Conservation (phyloP, 176 grass and related monocot species). For the Zoysia pacifica region DNA sequence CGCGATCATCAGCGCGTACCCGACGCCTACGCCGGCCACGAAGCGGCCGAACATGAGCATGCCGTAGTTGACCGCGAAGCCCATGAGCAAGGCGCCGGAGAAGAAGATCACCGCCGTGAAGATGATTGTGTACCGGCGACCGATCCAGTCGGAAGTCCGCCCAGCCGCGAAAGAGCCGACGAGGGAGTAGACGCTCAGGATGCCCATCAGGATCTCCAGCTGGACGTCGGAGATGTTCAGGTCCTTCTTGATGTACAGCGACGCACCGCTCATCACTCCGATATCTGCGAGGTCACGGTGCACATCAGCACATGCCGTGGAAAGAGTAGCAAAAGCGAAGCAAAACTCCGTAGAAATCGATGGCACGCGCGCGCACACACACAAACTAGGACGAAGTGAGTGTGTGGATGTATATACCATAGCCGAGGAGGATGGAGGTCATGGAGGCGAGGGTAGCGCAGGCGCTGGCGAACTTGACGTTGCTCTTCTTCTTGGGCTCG, state of each 20-base stretch:
- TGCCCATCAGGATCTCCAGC: slow-evolving; percentile 65
- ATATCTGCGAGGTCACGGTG: slow-evolving; percentile 44
- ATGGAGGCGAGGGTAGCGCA: slow-evolving; percentile 81
- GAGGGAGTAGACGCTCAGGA: slow-evolving; percentile 79
- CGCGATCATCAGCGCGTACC: slow-evolving; percentile 83
- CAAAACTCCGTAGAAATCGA: too few species aligned
- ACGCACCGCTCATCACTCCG: slow-evolving; percentile 84
- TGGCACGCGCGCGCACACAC: too few species aligned
- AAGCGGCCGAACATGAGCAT: slow-evolving; percentile 83
- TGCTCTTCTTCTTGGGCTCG: slow-evolving; percentile 47
- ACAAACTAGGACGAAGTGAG: not conserved
- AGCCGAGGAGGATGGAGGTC: slow-evolving; percentile 83
- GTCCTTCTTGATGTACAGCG: slow-evolving; percentile 61
- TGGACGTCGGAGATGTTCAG: slow-evolving; percentile 45
- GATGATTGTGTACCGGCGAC: slow-evolving; percentile 72
- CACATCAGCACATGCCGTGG: slow-evolving; percentile 9
- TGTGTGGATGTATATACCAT: slow-evolving; percentile 34
- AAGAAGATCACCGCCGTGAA: slow-evolving; percentile 78
- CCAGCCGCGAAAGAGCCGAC: slow-evolving; percentile 74
- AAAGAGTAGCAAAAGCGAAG: slow-evolving; percentile 9
- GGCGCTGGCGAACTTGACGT: slow-evolving; percentile 52
- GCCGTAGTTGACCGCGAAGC: slow-evolving; percentile 59
- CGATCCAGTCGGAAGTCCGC: slow-evolving; percentile 73
- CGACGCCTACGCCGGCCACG: slow-evolving; percentile 70
- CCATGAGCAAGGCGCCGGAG: slow-evolving; percentile 68